Evolutionary conservation across 306 rosid species (phyloP), one percentile per base, ranked within the genome.

Genomic region (Quercus engelmannii): DNA sequence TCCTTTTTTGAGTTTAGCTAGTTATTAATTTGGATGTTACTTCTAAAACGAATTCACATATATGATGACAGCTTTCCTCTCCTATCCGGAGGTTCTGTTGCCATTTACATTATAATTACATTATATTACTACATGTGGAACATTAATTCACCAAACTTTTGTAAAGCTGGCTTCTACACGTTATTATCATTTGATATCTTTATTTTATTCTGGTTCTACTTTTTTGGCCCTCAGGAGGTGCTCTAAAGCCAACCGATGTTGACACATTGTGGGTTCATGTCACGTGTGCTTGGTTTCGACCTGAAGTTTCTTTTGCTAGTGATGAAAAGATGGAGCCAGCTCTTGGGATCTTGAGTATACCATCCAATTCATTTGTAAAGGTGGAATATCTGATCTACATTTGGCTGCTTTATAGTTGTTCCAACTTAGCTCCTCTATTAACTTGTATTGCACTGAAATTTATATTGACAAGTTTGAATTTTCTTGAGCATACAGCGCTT

Each of bases 261-360:
- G 92, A 90, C 83, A 83, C 96, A 49, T 84, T 96, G 84, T 96
- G 99, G 99, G 98, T 96, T 68, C 99, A 96, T 84, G 93, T 96
- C 69, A 96, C 99, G 9, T 96, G 99, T 78, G 99, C 99, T 87
- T 96, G 99, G 99, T 96, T 96, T 82, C 89, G 92, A 63, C 99
- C 99, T 43, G 98, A 96, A 90, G 99, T 96, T 71, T 87, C 98
- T 57, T 96, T 96, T 74, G 94, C 98, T 31, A 96, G 93, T 84
- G 99, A 93, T 83, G 96, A 96, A 80, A 93, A 86, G 87, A 96
- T 96, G 99, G 99, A 96, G 77, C 99, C 99, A 82, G 99, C 98
- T 76, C 89, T 90, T 85, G 99, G 99, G 65, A 96, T 96, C 86
- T 90, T 96, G 85, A 83, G 98, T 86, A 93, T 96, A 83, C 99